Evolutionary conservation across 495 filamentous ascomycete species (phyloP).

Genomic region (Neurospora tetraspora): DNA sequence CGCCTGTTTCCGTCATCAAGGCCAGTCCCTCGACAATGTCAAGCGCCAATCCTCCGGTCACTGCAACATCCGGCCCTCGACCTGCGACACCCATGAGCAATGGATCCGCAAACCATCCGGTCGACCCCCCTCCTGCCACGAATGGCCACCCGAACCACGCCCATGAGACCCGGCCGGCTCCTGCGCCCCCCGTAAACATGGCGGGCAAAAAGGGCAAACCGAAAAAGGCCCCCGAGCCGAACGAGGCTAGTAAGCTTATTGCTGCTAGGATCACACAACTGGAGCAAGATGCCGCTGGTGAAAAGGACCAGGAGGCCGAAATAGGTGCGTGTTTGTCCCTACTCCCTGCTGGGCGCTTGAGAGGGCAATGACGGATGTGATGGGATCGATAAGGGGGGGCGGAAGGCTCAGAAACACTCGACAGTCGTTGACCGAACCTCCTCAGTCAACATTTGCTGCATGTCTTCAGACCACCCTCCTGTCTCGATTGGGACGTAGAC

Average conservation of each 20-base stretch:
- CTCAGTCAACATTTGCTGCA: not conserved
- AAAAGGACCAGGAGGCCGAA: slow-evolving; percentile 91
- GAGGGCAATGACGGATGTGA: not conserved
- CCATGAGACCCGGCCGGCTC: slow-evolving; percentile 32
- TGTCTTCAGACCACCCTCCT: not conserved
- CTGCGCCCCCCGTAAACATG: slow-evolving; percentile 30
- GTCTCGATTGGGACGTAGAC: not conserved
- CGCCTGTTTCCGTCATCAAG: not conserved
- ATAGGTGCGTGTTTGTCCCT: slow-evolving; percentile 67
- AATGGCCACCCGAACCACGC: slow-evolving; percentile 28
- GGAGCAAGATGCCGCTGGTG: slow-evolving; percentile 81
- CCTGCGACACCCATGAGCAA: slow-evolving; percentile 21
- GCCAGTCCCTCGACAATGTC: slow-evolving; percentile 12
- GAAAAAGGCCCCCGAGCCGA: slow-evolving; percentile 64
- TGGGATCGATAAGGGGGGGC: not conserved
- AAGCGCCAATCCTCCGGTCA: slow-evolving; percentile 17
- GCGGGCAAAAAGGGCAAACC: slow-evolving; percentile 55
- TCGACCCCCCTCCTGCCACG: slow-evolving; percentile 12
- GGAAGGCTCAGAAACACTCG: not conserved
- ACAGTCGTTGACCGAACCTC: not conserved
- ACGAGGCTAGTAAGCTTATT: slow-evolving; percentile 79
- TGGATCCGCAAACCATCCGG: slow-evolving; percentile 14
- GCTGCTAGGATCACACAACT: slow-evolving; percentile 91
- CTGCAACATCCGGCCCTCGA: slow-evolving; percentile 15
- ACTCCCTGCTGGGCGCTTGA: not conserved